Percentiles rank a stretch among this genome's conserved stretches.
phyloP scores from a whole-genome alignment of 2,329 filamentous ascomycete species.

The Cyphellophora attinorum region DNA sequence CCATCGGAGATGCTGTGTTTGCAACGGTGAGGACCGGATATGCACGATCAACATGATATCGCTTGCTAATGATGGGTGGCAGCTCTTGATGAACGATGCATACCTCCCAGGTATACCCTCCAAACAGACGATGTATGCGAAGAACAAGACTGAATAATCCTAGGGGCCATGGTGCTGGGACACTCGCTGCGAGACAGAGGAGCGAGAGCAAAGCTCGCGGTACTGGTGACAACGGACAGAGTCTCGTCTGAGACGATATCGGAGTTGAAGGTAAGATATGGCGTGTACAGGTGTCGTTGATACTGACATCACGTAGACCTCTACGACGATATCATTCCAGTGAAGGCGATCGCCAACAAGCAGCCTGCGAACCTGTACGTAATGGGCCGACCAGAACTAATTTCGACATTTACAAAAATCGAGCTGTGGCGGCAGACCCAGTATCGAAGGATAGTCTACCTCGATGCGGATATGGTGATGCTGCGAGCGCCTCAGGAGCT shows the following conservation, averaged over 20 bases:
- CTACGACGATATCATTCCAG: conserved; percentile 82
- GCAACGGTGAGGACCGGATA: conserved; percentile 21
- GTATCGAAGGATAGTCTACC: conserved; percentile 85
- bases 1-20: conserved; percentile 18
- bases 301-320: too few species aligned
- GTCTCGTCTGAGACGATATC: conserved; percentile 65
- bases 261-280: conserved; percentile 73
- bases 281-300: too few species aligned
- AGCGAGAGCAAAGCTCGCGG: conserved; percentile 74
- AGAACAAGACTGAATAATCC: conserved; percentile 9
- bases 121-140: not conserved
- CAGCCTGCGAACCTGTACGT: conserved; percentile 74
- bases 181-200: conserved; percentile 90
- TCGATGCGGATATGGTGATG: conserved; percentile 90
- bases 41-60: conserved; percentile 10
- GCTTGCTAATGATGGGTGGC: conserved; percentile 8
- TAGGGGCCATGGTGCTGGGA: conserved; percentile 84
- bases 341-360: conserved; percentile 67
- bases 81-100: conserved; percentile 86
- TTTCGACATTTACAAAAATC: conserved; percentile 94
- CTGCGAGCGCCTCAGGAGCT: conserved; percentile 87
- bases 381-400: conserved; percentile 83
- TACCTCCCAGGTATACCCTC: conserved; percentile 72
- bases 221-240: conserved; percentile 71
- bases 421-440: conserved; percentile 84